phyloP scores from a whole-genome alignment of 2,329 filamentous ascomycete species.

The Fusarium sp. region DNA sequence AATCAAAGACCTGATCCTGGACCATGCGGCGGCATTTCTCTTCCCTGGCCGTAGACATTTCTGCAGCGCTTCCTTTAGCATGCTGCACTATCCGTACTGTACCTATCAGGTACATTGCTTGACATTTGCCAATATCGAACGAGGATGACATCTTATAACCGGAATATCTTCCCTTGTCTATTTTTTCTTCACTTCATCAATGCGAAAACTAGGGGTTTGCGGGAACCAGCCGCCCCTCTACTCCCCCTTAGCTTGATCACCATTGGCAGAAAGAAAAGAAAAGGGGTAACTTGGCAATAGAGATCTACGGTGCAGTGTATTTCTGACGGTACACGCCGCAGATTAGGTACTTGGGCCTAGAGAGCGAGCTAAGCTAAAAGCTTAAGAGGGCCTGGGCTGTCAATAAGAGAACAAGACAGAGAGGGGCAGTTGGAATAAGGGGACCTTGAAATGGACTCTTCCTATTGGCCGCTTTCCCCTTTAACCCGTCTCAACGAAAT shows the following conservation, averaged over 20 bases:
- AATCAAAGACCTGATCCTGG: constrained; percentile 9
- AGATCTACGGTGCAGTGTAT: constrained; percentile 33
- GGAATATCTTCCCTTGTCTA: not conserved
- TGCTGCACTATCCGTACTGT: not conserved
- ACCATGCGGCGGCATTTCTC: constrained; percentile 27
- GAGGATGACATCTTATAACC: constrained; percentile 19
- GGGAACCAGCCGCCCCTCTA: constrained; percentile 38
- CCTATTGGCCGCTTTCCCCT: constrained; percentile 1
- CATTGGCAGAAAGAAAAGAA: constrained; percentile 25
- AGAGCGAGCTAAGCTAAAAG: constrained; percentile 27
- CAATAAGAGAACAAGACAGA: constrained; percentile 23
- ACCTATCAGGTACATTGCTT: not conserved
- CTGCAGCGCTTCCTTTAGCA: constrained; percentile 1
- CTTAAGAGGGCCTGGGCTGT: constrained; percentile 30
- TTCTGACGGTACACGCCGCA: constrained; percentile 18
- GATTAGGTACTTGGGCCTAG: constrained; percentile 26
- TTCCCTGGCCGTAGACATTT: not conserved
- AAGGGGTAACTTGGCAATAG: constrained; percentile 32
- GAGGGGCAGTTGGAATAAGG: constrained; percentile 26
- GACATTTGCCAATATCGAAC: constrained; percentile 11
- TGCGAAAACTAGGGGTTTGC: constrained; percentile 33
- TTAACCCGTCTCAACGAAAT: constrained; percentile 33
- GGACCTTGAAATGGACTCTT: constrained; percentile 6
- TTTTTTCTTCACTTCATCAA: not conserved
- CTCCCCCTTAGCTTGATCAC: not conserved